Evolutionary conservation across 2,329 filamentous ascomycete genomes (phyloP).

Genomic region (Talaromyces sp.): DNA sequence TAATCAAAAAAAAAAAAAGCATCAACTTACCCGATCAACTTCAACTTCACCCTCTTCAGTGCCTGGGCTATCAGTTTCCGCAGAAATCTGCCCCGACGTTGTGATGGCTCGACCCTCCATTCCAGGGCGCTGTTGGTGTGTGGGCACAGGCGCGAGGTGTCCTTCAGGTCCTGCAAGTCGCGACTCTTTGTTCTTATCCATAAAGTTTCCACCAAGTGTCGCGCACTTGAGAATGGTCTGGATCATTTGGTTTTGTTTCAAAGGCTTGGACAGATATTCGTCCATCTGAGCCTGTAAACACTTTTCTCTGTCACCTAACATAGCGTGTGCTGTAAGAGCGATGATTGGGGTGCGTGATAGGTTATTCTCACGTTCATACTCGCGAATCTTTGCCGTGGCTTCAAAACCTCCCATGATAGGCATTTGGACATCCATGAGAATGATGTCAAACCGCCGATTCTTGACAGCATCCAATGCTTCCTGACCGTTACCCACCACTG

Average conservation of each 20-base stretch:
- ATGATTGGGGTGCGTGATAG: conserved; percentile 89
- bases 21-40: conserved; percentile 51
- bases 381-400: conserved; percentile 91
- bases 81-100: conserved; percentile 57
- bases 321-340: conserved; percentile 93
- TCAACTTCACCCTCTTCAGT: conserved; percentile 62
- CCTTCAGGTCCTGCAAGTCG: conserved; percentile 41
- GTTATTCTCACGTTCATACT: conserved; percentile 81
- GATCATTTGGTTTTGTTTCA: conserved; percentile 96
- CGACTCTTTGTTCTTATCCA: conserved; percentile 45
- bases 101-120: conserved; percentile 65
- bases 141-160: conserved; percentile 29
- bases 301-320: conserved; percentile 97
- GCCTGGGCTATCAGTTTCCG: conserved; percentile 59
- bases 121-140: conserved; percentile 48
- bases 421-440: conserved; percentile 99
- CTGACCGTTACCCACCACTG: conserved; percentile 87
- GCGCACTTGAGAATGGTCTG: conserved; percentile 97
- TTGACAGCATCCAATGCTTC: conserved; percentile 93
- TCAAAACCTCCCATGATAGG: conserved; percentile 99
- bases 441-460: conserved; percentile 88
- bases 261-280: conserved; percentile 93
- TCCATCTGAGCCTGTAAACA: conserved; percentile 99
- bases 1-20: not conserved
- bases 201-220: conserved; percentile 64